Evolutionary conservation across 257 asterid species (phyloP).

Genomic region (Fraxinus quadrangulata): DNA sequence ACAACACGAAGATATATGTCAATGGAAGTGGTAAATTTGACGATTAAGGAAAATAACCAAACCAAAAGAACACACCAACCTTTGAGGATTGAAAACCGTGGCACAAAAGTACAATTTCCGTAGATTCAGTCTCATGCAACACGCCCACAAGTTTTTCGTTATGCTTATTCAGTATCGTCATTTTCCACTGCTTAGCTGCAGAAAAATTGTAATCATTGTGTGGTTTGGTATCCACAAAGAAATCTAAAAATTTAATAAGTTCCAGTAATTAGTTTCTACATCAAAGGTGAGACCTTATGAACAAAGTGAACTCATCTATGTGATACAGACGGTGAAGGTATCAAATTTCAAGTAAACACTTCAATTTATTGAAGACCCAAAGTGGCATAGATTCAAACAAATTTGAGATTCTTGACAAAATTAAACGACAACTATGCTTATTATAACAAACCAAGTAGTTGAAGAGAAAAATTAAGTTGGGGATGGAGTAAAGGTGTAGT

Average conservation of each 20-base stretch:
- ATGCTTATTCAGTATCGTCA: conserved; percentile 16
- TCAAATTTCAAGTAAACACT: not conserved
- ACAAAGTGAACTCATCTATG: not conserved
- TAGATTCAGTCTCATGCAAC: conserved; percentile 25
- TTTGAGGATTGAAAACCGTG: conserved; percentile 30
- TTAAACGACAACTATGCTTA: not conserved
- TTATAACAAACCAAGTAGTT: not conserved
- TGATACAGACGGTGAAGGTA: not conserved
- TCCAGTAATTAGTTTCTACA: not conserved
- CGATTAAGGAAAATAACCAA: not conserved
- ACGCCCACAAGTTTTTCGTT: conserved; percentile 25
- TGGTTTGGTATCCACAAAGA: not conserved
- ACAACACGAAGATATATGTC: not conserved
- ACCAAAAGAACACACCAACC: conserved; percentile 10
- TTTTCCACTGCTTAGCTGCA: conserved; percentile 23
- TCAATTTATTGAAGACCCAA: not conserved
- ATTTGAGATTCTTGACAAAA: not conserved
- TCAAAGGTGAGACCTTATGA: not conserved
- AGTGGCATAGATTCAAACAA: not conserved
- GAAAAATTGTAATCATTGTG: not conserved
- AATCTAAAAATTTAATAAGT: not conserved
- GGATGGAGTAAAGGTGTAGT: not conserved
- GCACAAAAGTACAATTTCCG: conserved; percentile 21
- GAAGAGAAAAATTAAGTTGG: not conserved
- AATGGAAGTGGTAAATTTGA: conserved; percentile 3